Percentiles rank a stretch among this genome's conserved stretches.
phyloP scores from a whole-genome alignment of 2,329 filamentous ascomycete genomes.

The Calonectria henricotiae region DNA sequence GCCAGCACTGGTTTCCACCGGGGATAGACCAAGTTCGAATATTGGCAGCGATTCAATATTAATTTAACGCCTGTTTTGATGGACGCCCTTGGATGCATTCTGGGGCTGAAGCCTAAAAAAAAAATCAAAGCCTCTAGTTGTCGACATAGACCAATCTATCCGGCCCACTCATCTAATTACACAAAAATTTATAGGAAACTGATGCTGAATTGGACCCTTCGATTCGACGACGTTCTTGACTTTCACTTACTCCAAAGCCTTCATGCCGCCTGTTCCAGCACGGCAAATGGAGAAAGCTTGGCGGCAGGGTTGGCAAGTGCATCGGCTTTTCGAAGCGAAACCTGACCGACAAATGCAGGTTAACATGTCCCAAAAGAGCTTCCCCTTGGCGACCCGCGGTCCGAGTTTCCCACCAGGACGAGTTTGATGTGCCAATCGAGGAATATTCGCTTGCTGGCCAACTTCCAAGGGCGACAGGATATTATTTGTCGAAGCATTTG shows the following conservation, averaged over 20 bases:
- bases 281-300: conserved; percentile 64
- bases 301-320: conserved; percentile 52
- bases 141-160: conserved; percentile 49
- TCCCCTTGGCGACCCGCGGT: conserved; percentile 58
- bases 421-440: conserved; percentile 57
- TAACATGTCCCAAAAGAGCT: conserved; percentile 56
- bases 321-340: background rate
- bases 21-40: background rate
- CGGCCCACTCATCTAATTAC: conserved; percentile 56
- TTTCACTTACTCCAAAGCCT: conserved; percentile 53
- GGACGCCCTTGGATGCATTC: background rate
- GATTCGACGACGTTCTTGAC: conserved; percentile 56
- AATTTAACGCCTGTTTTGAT: background rate
- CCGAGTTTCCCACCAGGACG: conserved; percentile 59
- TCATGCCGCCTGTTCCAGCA: conserved; percentile 44
- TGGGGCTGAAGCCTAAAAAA: background rate
- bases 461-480: conserved; percentile 56
- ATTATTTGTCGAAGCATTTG: conserved; percentile 34
- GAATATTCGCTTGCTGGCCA: conserved; percentile 61
- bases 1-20: background rate
- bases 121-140: background rate
- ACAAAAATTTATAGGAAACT: conserved; percentile 46
- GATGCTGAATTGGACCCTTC: conserved; percentile 46
- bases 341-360: conserved; percentile 47
- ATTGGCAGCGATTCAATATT: background rate